Conservation (phyloP, 2,329 filamentous ascomycete genomes). For the Metarhizium brunneum region DNA sequence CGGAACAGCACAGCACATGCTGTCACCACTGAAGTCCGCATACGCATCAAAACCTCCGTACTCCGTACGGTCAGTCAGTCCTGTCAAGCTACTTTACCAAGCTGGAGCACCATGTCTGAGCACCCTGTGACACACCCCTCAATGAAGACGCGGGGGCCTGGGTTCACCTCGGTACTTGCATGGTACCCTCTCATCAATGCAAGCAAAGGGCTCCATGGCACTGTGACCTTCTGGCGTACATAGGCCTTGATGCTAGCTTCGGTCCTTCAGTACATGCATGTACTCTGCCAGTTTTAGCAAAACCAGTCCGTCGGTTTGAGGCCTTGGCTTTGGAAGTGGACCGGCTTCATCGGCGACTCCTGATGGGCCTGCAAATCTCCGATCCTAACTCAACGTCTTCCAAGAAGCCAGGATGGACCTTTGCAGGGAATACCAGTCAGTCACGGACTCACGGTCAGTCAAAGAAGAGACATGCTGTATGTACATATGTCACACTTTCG, state of each 20-base stretch:
- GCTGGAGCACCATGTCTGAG: neutral
- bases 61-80: neutral
- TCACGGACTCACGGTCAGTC: too few species aligned
- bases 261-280: neutral
- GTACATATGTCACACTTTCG: too few species aligned
- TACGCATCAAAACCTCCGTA: neutral
- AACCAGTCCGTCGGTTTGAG: neutral
- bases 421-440: too few species aligned
- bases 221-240: neutral
- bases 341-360: conserved; percentile 11
- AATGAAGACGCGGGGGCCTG: neutral
- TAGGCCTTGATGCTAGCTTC: neutral
- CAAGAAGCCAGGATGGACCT: too few species aligned
- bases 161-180: too few species aligned
- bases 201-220: too few species aligned
- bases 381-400: conserved; percentile 4
- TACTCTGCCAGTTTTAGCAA: neutral
- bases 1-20: too few species aligned
- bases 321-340: neutral
- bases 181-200: too few species aligned
- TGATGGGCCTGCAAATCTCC: conserved; percentile 13
- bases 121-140: neutral
- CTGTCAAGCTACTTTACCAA: too few species aligned
- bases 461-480: too few species aligned
- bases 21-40: too few species aligned